A percentile compares a stretch with the other conserved stretches of the same genome.
These are phyloP conservation scores for Rhododendron griersonianum DNA, from an alignment of 148 eudicot genomes.

Conservation along the genomic window DNA sequence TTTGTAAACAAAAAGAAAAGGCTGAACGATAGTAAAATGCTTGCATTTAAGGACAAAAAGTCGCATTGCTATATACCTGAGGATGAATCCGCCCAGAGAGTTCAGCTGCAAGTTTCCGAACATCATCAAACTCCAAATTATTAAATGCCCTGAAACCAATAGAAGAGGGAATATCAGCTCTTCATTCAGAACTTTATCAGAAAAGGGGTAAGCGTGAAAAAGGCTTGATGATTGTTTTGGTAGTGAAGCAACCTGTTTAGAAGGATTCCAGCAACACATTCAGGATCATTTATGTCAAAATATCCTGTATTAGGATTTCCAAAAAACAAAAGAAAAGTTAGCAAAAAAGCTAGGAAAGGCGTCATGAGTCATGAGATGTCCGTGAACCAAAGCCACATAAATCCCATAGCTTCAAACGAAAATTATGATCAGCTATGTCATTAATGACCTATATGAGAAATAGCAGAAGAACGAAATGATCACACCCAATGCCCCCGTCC, in stretches of 20 bases:
- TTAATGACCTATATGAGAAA: neutral
- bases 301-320: constrained; percentile 24
- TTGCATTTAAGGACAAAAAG: neutral
- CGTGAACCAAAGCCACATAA: neutral
- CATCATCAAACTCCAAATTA: constrained; percentile 64
- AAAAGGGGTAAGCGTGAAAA: neutral
- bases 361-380: neutral
- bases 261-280: constrained; percentile 49
- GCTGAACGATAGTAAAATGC: neutral
- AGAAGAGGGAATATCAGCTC: neutral
- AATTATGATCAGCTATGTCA: neutral
- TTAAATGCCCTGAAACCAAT: constrained; percentile 50
- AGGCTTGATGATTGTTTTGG: neutral
- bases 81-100: constrained; percentile 85
- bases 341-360: neutral
- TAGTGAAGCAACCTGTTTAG: constrained; percentile 40
- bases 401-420: neutral
- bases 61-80: constrained; percentile 32
- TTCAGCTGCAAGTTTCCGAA: constrained; percentile 82
- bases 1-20: neutral
- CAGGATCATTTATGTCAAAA: constrained; percentile 18
- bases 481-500: neutral
- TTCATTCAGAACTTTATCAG: neutral
- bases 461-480: neutral
- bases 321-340: neutral